A percentile compares a stretch with the other conserved stretches of the same genome.
Evolutionary conservation across 2,329 filamentous ascomycete species (phyloP).

Genomic region (Biscogniauxia marginata): DNA sequence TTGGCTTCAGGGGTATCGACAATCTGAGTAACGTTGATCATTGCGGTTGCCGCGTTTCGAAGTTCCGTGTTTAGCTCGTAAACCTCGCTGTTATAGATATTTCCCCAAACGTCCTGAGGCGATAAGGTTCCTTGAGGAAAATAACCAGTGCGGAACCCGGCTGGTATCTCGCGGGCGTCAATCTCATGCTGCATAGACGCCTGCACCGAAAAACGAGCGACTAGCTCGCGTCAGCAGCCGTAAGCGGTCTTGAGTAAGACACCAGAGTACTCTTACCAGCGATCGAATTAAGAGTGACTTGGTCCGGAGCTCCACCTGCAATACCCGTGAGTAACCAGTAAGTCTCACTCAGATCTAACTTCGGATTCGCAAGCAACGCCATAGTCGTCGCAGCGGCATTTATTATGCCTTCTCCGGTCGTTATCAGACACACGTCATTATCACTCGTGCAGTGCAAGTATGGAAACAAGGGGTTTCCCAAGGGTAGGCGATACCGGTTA

Average conservation of each 20-base stretch:
- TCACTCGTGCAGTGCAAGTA: constrained; percentile 62
- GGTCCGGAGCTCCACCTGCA: constrained; percentile 69
- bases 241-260: not conserved
- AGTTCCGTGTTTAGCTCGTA: constrained; percentile 64
- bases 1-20: constrained; percentile 48
- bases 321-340: constrained; percentile 75
- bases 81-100: constrained; percentile 67
- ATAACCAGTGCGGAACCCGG: constrained; percentile 66
- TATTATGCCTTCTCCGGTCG: constrained; percentile 69
- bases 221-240: not conserved
- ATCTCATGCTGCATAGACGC: constrained; percentile 76
- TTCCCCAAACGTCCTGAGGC: constrained; percentile 56
- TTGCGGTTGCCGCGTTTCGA: constrained; percentile 47
- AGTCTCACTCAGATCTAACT: constrained; percentile 63
- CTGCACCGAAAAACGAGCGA: constrained; percentile 69
- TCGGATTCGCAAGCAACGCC: constrained; percentile 58
- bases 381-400: constrained; percentile 69
- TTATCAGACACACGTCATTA: constrained; percentile 65
- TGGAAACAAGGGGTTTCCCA: constrained; percentile 65
- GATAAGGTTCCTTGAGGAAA: constrained; percentile 58
- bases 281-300: constrained; percentile 64
- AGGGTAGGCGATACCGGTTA: constrained; percentile 57
- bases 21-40: constrained; percentile 52
- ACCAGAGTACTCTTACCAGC: constrained; percentile 38
- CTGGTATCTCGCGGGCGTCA: constrained; percentile 65